These are phyloP conservation scores for Blakeslea trispora DNA, from an alignment of 371 early-diverging fungal species.

Conservation along the genomic window DNA sequence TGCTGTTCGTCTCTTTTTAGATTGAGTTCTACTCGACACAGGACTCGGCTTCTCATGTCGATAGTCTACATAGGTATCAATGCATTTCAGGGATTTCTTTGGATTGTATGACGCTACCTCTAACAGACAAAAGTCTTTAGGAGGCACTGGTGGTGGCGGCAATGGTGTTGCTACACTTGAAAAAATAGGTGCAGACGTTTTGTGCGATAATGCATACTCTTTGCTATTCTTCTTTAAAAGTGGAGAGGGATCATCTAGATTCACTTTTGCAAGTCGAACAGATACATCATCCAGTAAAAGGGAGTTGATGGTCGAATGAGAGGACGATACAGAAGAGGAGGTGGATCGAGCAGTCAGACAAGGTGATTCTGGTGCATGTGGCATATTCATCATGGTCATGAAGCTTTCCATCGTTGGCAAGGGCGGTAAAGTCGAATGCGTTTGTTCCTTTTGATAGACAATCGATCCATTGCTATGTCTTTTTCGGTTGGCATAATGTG, in stretches of 20 bases:
- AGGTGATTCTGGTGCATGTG: slow-evolving; percentile 16
- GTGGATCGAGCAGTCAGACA: slow-evolving; percentile 16
- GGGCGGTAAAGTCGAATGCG: slow-evolving; percentile 11
- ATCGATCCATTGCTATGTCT: slow-evolving; percentile 40
- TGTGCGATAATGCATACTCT: neutral
- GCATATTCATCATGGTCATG: slow-evolving; percentile 14
- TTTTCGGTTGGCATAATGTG: slow-evolving; percentile 36
- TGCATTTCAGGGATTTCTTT: neutral
- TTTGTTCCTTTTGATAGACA: neutral
- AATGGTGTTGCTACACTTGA: neutral
- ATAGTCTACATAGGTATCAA: neutral
- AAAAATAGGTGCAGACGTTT: too few relatives aligned
- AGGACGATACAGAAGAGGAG: slow-evolving; percentile 10
- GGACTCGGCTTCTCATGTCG: neutral
- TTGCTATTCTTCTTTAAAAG: neutral
- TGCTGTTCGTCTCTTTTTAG: slow-evolving; percentile 5
- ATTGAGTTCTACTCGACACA: slow-evolving; percentile 5
- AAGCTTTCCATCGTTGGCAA: slow-evolving; percentile 18
- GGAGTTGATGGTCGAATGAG: slow-evolving; percentile 10
- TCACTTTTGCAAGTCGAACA: slow-evolving; percentile 7
- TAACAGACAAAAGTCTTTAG: slow-evolving; percentile 11
- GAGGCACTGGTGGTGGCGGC: slow-evolving; percentile 18
- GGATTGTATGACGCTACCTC: neutral
- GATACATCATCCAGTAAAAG: slow-evolving; percentile 14
- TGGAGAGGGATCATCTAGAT: slow-evolving; percentile 1